phyloP scores from a whole-genome alignment of 2,329 filamentous ascomycete species.

The Diaporthe sp. region DNA sequence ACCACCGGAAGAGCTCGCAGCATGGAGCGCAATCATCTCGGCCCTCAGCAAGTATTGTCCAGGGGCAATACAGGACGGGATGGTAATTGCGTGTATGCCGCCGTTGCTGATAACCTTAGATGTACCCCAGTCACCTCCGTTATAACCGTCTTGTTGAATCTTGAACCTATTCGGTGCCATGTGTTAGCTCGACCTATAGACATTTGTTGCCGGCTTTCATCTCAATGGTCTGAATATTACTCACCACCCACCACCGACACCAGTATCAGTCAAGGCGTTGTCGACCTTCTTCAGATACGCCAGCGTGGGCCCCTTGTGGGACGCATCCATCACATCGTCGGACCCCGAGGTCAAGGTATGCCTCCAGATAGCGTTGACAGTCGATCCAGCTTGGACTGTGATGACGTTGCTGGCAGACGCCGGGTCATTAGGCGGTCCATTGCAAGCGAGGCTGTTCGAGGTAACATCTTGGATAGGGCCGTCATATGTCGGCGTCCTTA shows the following conservation, averaged over 20 bases:
- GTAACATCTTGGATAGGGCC: slow-evolving; percentile 69
- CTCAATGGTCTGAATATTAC: neutral
- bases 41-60: slow-evolving; percentile 51
- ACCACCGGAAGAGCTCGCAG: slow-evolving; percentile 44
- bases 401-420: slow-evolving; percentile 62
- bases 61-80: slow-evolving; percentile 47
- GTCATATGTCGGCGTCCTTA: slow-evolving; percentile 68
- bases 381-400: slow-evolving; percentile 63
- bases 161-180: slow-evolving; percentile 47
- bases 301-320: slow-evolving; percentile 67
- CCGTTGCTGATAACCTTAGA: slow-evolving; percentile 61
- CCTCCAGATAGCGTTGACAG: slow-evolving; percentile 68
- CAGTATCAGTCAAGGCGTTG: slow-evolving; percentile 58
- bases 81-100: slow-evolving; percentile 51
- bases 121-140: slow-evolving; percentile 57
- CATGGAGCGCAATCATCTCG: slow-evolving; percentile 50
- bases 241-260: slow-evolving; percentile 57
- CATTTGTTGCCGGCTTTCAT: neutral
- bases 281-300: slow-evolving; percentile 69
- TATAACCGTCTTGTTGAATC: slow-evolving; percentile 59
- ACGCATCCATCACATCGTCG: slow-evolving; percentile 67
- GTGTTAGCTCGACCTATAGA: neutral
- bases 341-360: slow-evolving; percentile 65
- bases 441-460: slow-evolving; percentile 68
- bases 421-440: slow-evolving; percentile 67